Evolutionary conservation across 1,139 yeast species (phyloP).

Genomic region (Hanseniaspora sp.): DNA sequence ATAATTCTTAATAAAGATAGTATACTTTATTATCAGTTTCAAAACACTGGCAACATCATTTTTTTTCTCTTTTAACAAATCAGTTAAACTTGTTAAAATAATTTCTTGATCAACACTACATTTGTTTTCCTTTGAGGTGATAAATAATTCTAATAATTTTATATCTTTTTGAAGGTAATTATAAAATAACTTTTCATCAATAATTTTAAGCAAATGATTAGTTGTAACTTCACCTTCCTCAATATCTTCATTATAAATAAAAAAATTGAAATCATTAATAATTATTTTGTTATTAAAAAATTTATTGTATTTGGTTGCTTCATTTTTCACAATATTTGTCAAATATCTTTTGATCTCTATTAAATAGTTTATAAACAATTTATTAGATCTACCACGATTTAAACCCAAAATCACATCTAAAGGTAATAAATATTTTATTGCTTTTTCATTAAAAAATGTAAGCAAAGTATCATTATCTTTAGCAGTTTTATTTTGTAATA

Average conservation of each 20-base stretch:
- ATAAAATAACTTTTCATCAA: slow-evolving; percentile 1
- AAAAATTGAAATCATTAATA: slow-evolving; percentile 3
- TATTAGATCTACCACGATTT: neutral
- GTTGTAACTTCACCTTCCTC: neutral
- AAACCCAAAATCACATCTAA: slow-evolving; percentile 1
- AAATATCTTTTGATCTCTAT: slow-evolving; percentile 13
- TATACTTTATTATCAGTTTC: slow-evolving; percentile 3
- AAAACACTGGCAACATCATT: neutral
- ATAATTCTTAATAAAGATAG: neutral
- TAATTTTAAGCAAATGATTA: neutral
- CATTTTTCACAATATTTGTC: neutral
- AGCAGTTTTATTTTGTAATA: neutral
- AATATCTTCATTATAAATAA: neutral
- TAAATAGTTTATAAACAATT: slow-evolving; percentile 1
- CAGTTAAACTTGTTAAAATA: neutral
- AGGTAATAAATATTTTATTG: slow-evolving; percentile 10
- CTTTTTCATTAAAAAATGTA: slow-evolving; percentile 5
- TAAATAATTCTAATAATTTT: neutral
- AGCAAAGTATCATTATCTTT: neutral
- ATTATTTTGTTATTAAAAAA: slow-evolving; percentile 8
- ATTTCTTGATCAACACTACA: neutral
- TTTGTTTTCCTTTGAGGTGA: neutral
- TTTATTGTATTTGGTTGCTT: slow-evolving; percentile 3
- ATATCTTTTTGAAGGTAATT: slow-evolving; percentile 5
- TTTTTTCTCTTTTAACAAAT: neutral